phyloP scores from a whole-genome alignment of 1,139 yeast genomes.

The Zygosaccharomyces sapae region DNA sequence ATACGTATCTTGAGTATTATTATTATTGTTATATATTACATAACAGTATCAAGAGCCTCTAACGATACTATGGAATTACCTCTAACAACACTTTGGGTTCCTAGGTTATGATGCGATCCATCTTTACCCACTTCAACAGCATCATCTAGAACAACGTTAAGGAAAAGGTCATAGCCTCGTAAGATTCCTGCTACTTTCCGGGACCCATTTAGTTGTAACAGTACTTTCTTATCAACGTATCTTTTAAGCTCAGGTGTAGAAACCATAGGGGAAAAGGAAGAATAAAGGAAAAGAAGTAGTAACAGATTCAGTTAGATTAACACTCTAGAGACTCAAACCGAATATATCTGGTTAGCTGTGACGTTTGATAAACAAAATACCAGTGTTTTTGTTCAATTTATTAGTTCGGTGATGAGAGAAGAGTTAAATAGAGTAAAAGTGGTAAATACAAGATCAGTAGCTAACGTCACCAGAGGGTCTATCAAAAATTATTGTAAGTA shows the following conservation, averaged over 20 bases:
- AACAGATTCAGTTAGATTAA: neutral
- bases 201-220: constrained; percentile 68
- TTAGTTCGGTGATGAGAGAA: neutral
- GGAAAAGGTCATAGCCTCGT: constrained; percentile 72
- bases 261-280: constrained; percentile 40
- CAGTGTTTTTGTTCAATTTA: neutral
- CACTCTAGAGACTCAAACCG: neutral
- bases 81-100: constrained; percentile 45
- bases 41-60: constrained; percentile 41
- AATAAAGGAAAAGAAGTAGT: neutral
- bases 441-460: neutral
- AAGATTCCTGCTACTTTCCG: constrained; percentile 68
- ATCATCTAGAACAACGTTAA: constrained; percentile 69
- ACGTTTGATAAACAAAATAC: neutral
- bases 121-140: constrained; percentile 56
- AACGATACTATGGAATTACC: constrained; percentile 61
- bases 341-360: neutral
- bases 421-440: neutral
- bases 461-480: too few relatives aligned
- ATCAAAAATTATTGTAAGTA: too few relatives aligned
- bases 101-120: constrained; percentile 45
- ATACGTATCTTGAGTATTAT: constrained; percentile 2
- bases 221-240: constrained; percentile 71
- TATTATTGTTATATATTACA: too few relatives aligned
- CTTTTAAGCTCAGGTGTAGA: constrained; percentile 63